A percentile compares a stretch with the other conserved stretches of the same genome.
Conservation (phyloP, 2,329 filamentous ascomycete genomes). For the Colletotrichum tropicale region DNA sequence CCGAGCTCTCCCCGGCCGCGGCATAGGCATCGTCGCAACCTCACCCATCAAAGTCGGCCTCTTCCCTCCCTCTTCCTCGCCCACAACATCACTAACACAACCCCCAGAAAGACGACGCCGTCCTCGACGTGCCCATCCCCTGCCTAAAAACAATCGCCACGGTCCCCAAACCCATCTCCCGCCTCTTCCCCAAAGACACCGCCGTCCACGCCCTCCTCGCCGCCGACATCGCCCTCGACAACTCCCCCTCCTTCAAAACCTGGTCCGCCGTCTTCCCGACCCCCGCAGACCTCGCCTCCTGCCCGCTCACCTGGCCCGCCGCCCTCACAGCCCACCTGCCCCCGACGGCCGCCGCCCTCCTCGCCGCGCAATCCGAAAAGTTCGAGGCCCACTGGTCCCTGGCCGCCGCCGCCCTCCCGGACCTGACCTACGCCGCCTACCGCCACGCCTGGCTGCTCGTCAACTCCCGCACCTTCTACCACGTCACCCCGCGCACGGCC, state of each 20-base stretch:
- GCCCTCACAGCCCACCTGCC: constrained; percentile 54
- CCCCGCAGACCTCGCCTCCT: constrained; percentile 57
- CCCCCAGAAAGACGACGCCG: constrained; percentile 47
- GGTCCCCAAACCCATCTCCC: constrained; percentile 57
- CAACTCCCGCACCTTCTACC: constrained; percentile 69
- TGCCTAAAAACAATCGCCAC: constrained; percentile 69
- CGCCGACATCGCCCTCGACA: constrained; percentile 65
- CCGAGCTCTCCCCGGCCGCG: constrained; percentile 70
- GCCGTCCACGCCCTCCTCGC: constrained; percentile 76
- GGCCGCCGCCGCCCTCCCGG: constrained; percentile 32
- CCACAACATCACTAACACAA: neutral
- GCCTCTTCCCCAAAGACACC: constrained; percentile 55
- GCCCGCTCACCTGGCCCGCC: constrained; percentile 54
- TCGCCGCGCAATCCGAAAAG: constrained; percentile 56
- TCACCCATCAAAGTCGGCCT: constrained; percentile 64
- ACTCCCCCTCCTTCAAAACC: constrained; percentile 46
- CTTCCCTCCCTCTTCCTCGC: neutral
- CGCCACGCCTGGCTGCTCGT: constrained; percentile 63
- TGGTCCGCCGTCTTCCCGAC: constrained; percentile 76
- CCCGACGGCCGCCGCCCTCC: constrained; percentile 42
- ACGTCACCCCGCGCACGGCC: constrained; percentile 50
- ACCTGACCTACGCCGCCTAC: constrained; percentile 45
- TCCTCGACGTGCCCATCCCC: constrained; percentile 69
- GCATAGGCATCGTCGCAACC: constrained; percentile 79
- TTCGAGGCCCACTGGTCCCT: constrained; percentile 45